Conservation (phyloP, 495 filamentous ascomycete species). For the Penicillium coprophilum region DNA sequence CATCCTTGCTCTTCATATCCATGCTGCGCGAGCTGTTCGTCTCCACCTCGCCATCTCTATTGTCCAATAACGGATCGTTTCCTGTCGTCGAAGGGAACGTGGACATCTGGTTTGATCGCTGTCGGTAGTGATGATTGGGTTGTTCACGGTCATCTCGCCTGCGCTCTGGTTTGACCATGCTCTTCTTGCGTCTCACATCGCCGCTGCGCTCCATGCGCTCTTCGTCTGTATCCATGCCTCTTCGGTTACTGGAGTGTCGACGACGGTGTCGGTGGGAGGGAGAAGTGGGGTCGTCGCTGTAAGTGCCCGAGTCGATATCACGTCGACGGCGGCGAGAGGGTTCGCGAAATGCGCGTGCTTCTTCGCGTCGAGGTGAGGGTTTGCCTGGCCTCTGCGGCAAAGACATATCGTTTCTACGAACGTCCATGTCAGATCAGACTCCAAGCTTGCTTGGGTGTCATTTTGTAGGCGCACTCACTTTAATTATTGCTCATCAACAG, state of each 20-base stretch:
- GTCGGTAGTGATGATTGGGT: slow-evolving; percentile 90
- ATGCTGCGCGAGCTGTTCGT: slow-evolving; percentile 56
- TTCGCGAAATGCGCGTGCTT: slow-evolving; percentile 60
- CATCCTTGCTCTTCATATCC: slow-evolving; percentile 50
- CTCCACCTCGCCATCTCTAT: slow-evolving; percentile 56
- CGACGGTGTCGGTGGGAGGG: slow-evolving; percentile 35
- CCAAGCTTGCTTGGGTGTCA: not conserved
- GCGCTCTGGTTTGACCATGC: slow-evolving; percentile 84
- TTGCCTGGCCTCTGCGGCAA: slow-evolving; percentile 63
- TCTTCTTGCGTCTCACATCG: slow-evolving; percentile 64
- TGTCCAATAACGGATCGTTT: slow-evolving; percentile 78
- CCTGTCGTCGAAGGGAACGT: slow-evolving; percentile 87
- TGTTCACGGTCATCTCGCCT: slow-evolving; percentile 77
- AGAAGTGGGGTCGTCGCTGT: slow-evolving; percentile 45
- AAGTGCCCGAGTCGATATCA: slow-evolving; percentile 64
- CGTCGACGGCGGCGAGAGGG: slow-evolving; percentile 67
- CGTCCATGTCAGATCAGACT: not conserved
- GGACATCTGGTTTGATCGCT: slow-evolving; percentile 76
- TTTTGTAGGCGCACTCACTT: not conserved
- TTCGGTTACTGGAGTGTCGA: slow-evolving; percentile 38
- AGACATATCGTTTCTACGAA: slow-evolving; percentile 51
- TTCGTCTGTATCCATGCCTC: slow-evolving; percentile 37
- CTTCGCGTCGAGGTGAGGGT: slow-evolving; percentile 59
- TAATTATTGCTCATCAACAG: not conserved
- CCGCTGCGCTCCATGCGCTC: slow-evolving; percentile 39